Percentiles rank a stretch among this genome's conserved stretches.
Conservation (phyloP, 2,329 filamentous ascomycete genomes). For the Mollisiaceae sp. region DNA sequence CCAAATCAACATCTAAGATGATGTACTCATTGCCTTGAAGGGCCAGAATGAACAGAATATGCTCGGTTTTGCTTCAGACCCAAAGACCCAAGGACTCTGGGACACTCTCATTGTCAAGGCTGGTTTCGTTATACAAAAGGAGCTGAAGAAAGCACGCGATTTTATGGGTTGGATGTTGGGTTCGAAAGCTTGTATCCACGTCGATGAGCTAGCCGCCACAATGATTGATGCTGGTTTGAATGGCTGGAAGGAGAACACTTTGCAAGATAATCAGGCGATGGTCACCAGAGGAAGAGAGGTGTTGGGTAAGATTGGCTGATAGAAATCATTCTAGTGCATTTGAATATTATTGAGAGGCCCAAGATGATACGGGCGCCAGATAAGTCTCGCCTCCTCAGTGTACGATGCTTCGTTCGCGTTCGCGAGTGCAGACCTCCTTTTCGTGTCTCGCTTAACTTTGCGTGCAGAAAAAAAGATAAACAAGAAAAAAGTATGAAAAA, state of each 20-base stretch:
- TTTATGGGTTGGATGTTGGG: conserved; percentile 20
- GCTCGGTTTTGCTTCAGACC: conserved; percentile 21
- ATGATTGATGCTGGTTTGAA: conserved; percentile 30
- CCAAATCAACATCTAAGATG: not conserved
- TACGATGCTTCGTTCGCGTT: not conserved
- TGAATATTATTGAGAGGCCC: not conserved
- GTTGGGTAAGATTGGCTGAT: not conserved
- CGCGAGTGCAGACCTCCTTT: not conserved
- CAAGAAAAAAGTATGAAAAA: not conserved
- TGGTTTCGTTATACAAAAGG: conserved; percentile 26
- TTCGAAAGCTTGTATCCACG: conserved; percentile 20
- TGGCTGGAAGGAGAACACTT: conserved; percentile 18
- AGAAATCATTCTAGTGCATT: not conserved
- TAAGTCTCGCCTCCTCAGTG: not conserved
- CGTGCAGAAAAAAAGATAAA: not conserved
- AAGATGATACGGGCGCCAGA: not conserved
- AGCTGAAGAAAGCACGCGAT: conserved; percentile 19
- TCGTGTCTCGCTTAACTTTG: not conserved
- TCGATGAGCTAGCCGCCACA: conserved; percentile 22
- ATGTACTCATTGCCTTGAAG: not conserved
- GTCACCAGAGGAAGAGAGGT: conserved; percentile 15
- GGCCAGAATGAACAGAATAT: conserved; percentile 11
- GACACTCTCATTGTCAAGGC: conserved; percentile 23
- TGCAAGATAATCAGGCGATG: conserved; percentile 16
- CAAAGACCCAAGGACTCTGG: conserved; percentile 25